Conservation (phyloP, 2,329 filamentous ascomycete genomes). For the Penicillium olsonii region DNA sequence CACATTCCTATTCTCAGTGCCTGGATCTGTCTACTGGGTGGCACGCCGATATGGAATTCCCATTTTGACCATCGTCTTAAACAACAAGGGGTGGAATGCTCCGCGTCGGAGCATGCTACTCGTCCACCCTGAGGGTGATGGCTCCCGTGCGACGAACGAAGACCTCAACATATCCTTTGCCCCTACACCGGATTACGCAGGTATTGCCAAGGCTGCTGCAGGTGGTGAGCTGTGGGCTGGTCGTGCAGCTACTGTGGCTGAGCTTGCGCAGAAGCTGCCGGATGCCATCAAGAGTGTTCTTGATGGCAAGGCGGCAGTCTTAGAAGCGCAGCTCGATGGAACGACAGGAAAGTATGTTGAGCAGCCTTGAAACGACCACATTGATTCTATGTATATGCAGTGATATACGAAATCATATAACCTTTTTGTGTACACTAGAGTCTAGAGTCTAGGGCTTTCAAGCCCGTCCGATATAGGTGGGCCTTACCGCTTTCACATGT, state of each 20-base stretch:
- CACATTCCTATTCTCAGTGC: conserved; percentile 66
- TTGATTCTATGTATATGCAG: too few species aligned
- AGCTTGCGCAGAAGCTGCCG: conserved; percentile 56
- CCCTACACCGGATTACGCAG: conserved; percentile 66
- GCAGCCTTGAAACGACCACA: conserved; percentile 8
- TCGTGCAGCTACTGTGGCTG: conserved; percentile 57
- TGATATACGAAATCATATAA: too few species aligned
- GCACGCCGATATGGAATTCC: conserved; percentile 66
- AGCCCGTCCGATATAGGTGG: background rate
- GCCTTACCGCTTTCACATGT: background rate
- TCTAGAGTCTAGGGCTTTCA: too few species aligned
- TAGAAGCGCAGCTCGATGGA: conserved; percentile 62
- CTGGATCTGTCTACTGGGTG: conserved; percentile 69
- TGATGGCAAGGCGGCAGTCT: conserved; percentile 59
- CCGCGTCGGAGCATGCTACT: conserved; percentile 62
- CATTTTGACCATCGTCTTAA: conserved; percentile 66
- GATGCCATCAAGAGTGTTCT: conserved; percentile 62
- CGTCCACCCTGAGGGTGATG: conserved; percentile 66
- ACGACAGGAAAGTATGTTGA: conserved; percentile 55
- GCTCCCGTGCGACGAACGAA: conserved; percentile 62
- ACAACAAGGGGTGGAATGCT: conserved; percentile 73
- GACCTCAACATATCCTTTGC: conserved; percentile 68
- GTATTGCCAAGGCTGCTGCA: conserved; percentile 66
- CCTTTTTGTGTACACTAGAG: too few species aligned
- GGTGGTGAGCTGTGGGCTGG: conserved; percentile 65